phyloP scores from a whole-genome alignment of 1,284 basidiomycete genomes.

The Earliella scabrosa region DNA sequence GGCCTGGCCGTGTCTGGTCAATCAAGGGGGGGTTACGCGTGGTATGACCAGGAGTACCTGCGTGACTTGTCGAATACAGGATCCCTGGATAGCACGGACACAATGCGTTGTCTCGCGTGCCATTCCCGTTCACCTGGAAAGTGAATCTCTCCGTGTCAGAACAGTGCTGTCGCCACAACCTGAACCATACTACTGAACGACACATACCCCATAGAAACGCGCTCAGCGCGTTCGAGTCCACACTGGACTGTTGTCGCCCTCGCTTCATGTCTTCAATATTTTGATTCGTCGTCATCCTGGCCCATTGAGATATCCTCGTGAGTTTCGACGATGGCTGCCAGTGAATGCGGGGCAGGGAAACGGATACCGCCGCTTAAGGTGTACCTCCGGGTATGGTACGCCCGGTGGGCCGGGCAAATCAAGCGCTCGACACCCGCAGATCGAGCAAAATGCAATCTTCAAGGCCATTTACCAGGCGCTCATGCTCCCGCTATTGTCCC shows the following conservation, averaged over 20 bases:
- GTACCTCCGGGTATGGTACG: no score
- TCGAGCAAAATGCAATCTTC: no score
- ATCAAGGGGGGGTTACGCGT: neutral
- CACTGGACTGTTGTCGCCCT: neutral
- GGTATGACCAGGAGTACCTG: slow-evolving; percentile 40
- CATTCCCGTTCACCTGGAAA: slow-evolving; percentile 51
- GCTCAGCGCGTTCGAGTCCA: slow-evolving; percentile 6
- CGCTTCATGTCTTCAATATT: slow-evolving; percentile 18
- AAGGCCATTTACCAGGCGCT: no score
- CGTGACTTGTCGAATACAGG: slow-evolving; percentile 67
- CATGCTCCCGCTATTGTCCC: no score
- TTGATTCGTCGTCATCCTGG: slow-evolving; percentile 5
- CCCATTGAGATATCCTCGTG: no score
- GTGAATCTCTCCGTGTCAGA: no score
- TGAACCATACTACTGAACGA: neutral
- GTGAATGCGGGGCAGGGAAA: no score
- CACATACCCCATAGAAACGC: slow-evolving; percentile 14
- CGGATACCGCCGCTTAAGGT: no score
- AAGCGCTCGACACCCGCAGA: no score
- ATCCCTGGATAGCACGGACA: slow-evolving; percentile 56
- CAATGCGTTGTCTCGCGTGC: slow-evolving; percentile 51
- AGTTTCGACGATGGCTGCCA: no score
- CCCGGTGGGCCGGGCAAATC: no score
- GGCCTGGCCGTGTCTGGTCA: slow-evolving; percentile 38
- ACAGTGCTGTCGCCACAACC: neutral